These are phyloP conservation scores for Saccharomycopsis javanensis DNA, from an alignment of 805 yeast genomes.

Conservation along the genomic window DNA sequence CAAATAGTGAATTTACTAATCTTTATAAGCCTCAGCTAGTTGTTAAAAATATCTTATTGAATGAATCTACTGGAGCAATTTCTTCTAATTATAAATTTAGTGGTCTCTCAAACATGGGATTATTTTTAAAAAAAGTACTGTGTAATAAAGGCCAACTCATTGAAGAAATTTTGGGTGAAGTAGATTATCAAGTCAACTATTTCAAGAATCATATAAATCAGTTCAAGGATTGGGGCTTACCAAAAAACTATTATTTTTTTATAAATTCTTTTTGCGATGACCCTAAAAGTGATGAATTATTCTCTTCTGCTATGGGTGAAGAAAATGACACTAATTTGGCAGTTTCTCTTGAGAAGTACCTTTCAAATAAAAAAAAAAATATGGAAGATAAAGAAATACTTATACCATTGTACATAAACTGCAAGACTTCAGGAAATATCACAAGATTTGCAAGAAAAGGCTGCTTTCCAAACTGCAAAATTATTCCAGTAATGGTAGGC, in stretches of 20 bases:
- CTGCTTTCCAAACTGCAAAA: conserved; percentile 66
- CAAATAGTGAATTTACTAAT: background rate
- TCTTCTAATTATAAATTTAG: conserved; percentile 29
- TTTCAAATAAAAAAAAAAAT: background rate
- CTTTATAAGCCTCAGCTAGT: background rate
- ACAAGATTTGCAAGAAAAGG: conserved; percentile 67
- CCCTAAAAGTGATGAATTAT: conserved; percentile 22
- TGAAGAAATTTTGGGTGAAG: conserved; percentile 62
- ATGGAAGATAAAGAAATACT: background rate
- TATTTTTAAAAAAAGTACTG: conserved; percentile 33
- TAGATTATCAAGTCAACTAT: conserved; percentile 58
- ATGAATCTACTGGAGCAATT: conserved; percentile 19
- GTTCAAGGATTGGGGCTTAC: conserved; percentile 64
- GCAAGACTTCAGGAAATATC: conserved; percentile 54
- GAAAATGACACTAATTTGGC: conserved; percentile 9
- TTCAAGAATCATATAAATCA: conserved; percentile 61
- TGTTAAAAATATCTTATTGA: conserved; percentile 31
- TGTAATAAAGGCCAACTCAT: conserved; percentile 42
- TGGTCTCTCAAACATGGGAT: conserved; percentile 63
- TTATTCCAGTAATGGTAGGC: conserved; percentile 38
- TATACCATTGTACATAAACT: conserved; percentile 12
- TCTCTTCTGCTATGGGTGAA: background rate
- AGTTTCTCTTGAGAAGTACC: background rate
- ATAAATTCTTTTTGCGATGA: conserved; percentile 9
- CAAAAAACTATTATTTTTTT: conserved; percentile 26